Percentiles rank a stretch among this genome's conserved stretches.
phyloP scores from a whole-genome alignment of 2,329 filamentous ascomycete genomes.

The Microcyclosporella mali region DNA sequence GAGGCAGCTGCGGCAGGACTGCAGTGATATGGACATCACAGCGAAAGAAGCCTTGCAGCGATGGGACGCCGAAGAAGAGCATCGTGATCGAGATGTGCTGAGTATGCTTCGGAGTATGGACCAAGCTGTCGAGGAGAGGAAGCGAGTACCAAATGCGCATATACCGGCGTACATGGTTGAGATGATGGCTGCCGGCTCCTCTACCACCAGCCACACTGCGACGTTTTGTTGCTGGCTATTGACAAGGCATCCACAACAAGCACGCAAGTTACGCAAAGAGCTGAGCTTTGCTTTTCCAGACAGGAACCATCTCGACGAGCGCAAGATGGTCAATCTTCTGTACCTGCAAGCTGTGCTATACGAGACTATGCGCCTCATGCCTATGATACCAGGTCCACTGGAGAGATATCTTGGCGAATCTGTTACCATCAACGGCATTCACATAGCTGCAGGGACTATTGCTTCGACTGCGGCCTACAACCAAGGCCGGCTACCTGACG shows the following conservation, averaged over 20 bases:
- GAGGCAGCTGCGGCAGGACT: no score
- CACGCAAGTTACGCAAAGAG: conserved; percentile 7
- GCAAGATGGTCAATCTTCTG: no score
- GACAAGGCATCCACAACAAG: conserved; percentile 7
- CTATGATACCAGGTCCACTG: conserved; percentile 17
- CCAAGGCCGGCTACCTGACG: conserved; percentile 36
- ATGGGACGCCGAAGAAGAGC: conserved; percentile 8
- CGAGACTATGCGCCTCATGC: conserved; percentile 17
- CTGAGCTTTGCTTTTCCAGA: conserved; percentile 7
- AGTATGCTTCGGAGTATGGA: no score
- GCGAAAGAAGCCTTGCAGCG: no score
- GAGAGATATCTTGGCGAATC: conserved; percentile 11
- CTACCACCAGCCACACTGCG: conserved; percentile 15
- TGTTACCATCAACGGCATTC: conserved; percentile 7
- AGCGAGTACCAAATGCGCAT: no score
- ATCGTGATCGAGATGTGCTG: no score
- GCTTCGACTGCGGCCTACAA: conserved; percentile 39
- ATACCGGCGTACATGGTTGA: conserved; percentile 18
- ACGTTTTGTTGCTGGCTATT: conserved; percentile 9
- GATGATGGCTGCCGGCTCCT: conserved; percentile 15
- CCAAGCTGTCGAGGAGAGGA: no score
- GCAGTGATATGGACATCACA: no score
- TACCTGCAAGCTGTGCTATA: conserved; percentile 12
- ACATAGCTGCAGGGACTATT: conserved; percentile 36
- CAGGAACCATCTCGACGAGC: conserved; percentile 4